Percentiles rank a stretch among this genome's conserved stretches.
These are phyloP conservation scores for Fusarium ambrosium DNA, from an alignment of 2,329 filamentous ascomycete species.

Conservation along the genomic window DNA sequence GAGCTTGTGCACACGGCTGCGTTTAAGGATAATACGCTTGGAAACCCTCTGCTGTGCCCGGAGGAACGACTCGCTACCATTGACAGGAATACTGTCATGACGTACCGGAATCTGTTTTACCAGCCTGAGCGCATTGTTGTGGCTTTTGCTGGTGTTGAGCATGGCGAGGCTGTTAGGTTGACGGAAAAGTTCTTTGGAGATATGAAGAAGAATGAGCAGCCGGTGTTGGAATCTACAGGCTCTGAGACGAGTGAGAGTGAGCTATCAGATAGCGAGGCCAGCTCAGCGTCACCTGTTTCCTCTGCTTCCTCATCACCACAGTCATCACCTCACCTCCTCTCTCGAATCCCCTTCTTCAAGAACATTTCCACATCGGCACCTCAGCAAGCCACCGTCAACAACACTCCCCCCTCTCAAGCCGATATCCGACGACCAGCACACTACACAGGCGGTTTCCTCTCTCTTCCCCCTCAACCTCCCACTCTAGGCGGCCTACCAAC, in stretches of 20 bases:
- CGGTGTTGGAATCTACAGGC: constrained; percentile 66
- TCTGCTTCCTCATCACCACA: constrained; percentile 55
- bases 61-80: constrained; percentile 84
- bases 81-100: constrained; percentile 77
- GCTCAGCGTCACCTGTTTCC: constrained; percentile 49
- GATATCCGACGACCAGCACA: constrained; percentile 77
- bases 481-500: constrained; percentile 79
- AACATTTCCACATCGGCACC: constrained; percentile 83
- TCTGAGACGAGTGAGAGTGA: constrained; percentile 68
- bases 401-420: constrained; percentile 59
- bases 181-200: constrained; percentile 91
- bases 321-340: constrained; percentile 76
- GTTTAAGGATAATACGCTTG: constrained; percentile 95
- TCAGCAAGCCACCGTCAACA: constrained; percentile 69
- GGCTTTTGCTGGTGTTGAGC: constrained; percentile 92
- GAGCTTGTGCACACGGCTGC: constrained; percentile 96
- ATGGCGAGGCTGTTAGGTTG: constrained; percentile 82
- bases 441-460: constrained; percentile 95
- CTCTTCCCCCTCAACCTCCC: constrained; percentile 83
- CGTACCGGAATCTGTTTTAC: constrained; percentile 88
- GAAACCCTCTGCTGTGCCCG: constrained; percentile 92
- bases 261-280: constrained; percentile 52
- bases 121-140: constrained; percentile 92
- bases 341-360: constrained; percentile 90
- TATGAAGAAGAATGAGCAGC: constrained; percentile 73